Base-by-base conservation (phyloP, 2,329 filamentous ascomycete genomes). In the Aspergillus bombycis region DNA sequence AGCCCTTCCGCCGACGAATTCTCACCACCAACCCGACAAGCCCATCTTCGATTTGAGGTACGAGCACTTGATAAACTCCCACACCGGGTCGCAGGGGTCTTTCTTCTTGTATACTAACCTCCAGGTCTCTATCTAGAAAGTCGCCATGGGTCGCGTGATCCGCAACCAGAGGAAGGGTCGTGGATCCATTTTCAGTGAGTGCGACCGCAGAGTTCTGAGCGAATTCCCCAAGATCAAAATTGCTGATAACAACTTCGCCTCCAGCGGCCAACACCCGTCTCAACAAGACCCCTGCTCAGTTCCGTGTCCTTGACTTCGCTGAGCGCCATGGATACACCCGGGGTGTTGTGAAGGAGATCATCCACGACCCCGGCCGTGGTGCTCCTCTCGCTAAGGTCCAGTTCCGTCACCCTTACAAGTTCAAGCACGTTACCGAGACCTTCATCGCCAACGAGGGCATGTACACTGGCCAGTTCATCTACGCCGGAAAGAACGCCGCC, bases 381-480 rank as follows among this genome's bases (percentile, higher is more conserved):
- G 93, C 96, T 84, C 95, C 95, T 77, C 92, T 99, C 80, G 95
- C 95, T 82, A 93, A 92, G 85, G 94, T 99, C 79, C 85, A 89
- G 77, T 99, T 99, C 92, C 94, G 95, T 78, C 92, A 96, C 85
- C 93, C 95, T 78, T 99, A 99, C 91, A 89, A 90, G 84, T 98
- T 92, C 91, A 97, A 96, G 90, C 90, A 94, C 82, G 86, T 93
- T 82, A 94, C 91, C 83, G 94, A 99, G 91, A 99, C 95, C 76
- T 97, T 99, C 91, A 99, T 99, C 81, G 95, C 95, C 85, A 99
- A 98, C 86, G 95, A 98, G 88, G 95, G 95, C 87, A 97, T 98
- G 94, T 99, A 98, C 92, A 97, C 95, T 74, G 95, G 95, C 82
- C 95, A 99, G 85, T 99, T 99, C 89, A 93, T 99, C 91, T 99